These are phyloP conservation scores for Cyclotella choctawhatcheeana DNA, from an alignment of 108 stramenopile species.

Conservation along the genomic window DNA sequence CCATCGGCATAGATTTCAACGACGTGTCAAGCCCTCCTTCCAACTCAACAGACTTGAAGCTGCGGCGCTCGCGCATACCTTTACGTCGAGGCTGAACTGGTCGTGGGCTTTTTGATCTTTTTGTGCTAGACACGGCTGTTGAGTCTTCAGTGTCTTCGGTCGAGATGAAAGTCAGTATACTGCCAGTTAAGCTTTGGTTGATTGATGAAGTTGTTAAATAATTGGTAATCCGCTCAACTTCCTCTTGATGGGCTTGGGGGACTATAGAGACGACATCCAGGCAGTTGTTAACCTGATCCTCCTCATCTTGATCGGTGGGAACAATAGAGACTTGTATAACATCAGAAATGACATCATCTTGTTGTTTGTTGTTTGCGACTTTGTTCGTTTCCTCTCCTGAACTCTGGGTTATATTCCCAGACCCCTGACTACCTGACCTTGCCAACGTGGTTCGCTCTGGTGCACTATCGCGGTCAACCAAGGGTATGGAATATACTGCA, in stretches of 20 bases:
- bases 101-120: neutral
- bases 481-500: neutral
- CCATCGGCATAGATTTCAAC: slow-evolving; percentile 17
- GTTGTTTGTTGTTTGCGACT: neutral
- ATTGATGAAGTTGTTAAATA: neutral
- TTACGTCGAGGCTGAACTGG: neutral
- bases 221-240: no score
- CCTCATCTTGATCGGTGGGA: no score
- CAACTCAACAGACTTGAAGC: slow-evolving; percentile 10
- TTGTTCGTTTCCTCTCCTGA: neutral
- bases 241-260: no score
- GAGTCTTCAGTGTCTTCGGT: slow-evolving; percentile 24
- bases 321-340: neutral
- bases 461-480: neutral
- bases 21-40: slow-evolving; percentile 13
- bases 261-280: no score
- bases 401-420: neutral
- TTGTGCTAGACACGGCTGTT: neutral
- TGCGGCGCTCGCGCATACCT: no score
- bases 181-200: slow-evolving; percentile 1
- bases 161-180: slow-evolving; percentile 7
- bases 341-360: neutral
- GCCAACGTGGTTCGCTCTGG: neutral
- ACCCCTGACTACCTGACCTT: neutral
- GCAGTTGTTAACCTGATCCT: no score